These are phyloP conservation scores for Cafeteria roenbergensis DNA, from an alignment of 108 stramenopile species.

Conservation along the genomic window DNA sequence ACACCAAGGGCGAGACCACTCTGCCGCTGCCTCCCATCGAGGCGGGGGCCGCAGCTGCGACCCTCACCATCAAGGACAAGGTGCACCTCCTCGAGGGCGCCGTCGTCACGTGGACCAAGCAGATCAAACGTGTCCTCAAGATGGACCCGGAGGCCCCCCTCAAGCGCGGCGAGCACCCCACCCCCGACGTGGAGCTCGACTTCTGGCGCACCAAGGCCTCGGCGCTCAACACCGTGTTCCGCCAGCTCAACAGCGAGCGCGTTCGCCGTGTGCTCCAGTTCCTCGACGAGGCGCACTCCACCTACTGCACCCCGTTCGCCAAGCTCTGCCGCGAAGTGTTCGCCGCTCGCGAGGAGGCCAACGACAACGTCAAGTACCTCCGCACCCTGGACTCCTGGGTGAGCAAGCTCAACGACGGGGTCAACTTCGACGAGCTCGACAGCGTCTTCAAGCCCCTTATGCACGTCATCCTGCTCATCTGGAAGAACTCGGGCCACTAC, in stretches of 20 bases:
- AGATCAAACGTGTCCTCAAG: conserved; percentile 70
- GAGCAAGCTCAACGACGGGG: conserved; percentile 46
- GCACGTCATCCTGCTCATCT: conserved; percentile 67
- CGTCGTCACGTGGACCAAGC: conserved; percentile 78
- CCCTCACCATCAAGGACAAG: conserved; percentile 32
- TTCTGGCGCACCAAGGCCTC: conserved; percentile 75
- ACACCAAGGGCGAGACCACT: conserved; percentile 68
- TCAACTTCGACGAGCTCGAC: conserved; percentile 51
- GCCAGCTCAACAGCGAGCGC: conserved; percentile 63
- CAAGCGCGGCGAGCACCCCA: conserved; percentile 62
- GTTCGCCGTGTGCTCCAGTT: conserved; percentile 60
- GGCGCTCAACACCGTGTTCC: conserved; percentile 67
- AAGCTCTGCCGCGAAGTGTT: conserved; percentile 70
- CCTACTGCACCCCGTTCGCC: conserved; percentile 70
- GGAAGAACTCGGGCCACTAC: conserved; percentile 79
- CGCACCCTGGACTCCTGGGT: conserved; percentile 62
- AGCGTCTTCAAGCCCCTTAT: conserved; percentile 66
- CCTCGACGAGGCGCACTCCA: conserved; percentile 59
- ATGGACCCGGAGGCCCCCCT: conserved; percentile 71
- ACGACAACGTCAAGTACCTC: conserved; percentile 72
- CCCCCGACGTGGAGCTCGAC: conserved; percentile 65
- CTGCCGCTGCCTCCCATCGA: conserved; percentile 68
- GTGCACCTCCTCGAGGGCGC: conserved; percentile 72
- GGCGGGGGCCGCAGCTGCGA: neutral
- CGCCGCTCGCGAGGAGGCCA: conserved; percentile 63